Evolutionary conservation across 495 filamentous ascomycete species (phyloP), one percentile per base, ranked within the genome.

Genomic region (Penicillium psychrofluorescens): DNA sequence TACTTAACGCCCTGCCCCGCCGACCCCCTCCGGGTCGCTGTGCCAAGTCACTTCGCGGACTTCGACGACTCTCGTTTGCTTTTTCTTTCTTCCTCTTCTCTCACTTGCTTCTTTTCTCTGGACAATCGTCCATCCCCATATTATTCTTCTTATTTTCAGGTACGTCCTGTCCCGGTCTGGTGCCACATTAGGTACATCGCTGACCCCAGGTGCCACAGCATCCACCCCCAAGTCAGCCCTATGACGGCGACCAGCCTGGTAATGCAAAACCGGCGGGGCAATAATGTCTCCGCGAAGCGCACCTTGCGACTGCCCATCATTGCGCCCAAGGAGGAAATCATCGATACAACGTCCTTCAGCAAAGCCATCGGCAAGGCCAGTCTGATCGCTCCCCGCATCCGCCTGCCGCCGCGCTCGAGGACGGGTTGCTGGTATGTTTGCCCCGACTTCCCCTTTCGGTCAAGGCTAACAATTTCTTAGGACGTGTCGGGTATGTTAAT

Each of bases 401-500:
- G 74, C 36, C 58, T 77, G n/a, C 74, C 72, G 28, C 71, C 74
- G 8, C 63, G 74, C 41, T 77, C 74, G 40, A 58, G 74, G 29
- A 75, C 72, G 13, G 74, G 74, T 46, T 77, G 74, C 46, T 76
- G 74, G 74, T 76, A 63, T 47, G 70, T 67, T 30, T 22, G 22
- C 44, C 37, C 34, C 15, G 37, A 51, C 29, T 36, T 40, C 41
- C 50, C 38, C 42, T 44, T 29, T 35, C 29, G 34, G 31, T 29
- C 4, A 27, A 32, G 36, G 38, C 40, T 56, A 22, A 57, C 35
- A 30, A 7, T 40, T 51, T 43, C 34, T 28, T 45, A 76, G 75
- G 71, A 69, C 67, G 45, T 76, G 72, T 53, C 65, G 72, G 58
- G 72, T 75, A 60, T 67, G 67, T 60, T 31, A 41, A 33, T 22